phyloP scores from a whole-genome alignment of 768 basidiomycete species.

The Dacryopinax spathularia region DNA sequence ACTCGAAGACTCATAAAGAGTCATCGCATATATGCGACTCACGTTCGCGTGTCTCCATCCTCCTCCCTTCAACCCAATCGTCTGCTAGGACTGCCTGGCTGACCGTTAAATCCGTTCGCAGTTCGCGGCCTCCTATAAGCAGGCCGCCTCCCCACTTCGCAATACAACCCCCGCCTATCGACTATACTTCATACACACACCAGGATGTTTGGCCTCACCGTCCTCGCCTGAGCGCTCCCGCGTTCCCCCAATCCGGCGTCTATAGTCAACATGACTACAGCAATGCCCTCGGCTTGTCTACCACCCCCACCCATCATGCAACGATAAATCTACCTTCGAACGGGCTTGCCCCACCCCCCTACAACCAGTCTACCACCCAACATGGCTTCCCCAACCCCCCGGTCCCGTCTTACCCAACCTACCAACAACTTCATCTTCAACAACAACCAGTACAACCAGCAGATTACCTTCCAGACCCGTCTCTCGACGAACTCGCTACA shows the following conservation, averaged over 20 bases:
- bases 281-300: constrained; percentile 1
- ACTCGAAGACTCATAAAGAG: not conserved
- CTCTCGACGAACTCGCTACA: not conserved
- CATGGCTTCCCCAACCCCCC: constrained; percentile 2
- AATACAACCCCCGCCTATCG: not conserved
- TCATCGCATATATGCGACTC: constrained; percentile 2
- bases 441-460: not conserved
- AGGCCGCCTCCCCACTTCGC: not conserved
- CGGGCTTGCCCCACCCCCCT: not conserved
- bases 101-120: not conserved
- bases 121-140: constrained; percentile 3
- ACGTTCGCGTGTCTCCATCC: not conserved
- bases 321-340: not conserved
- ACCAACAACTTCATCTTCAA: not conserved
- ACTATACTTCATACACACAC: not conserved
- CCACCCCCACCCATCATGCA: not conserved
- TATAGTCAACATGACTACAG: constrained; percentile 3
- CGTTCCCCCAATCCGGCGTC: not conserved
- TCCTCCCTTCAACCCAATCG: not conserved
- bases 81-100: not conserved
- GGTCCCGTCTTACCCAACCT: not conserved
- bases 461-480: too few relatives aligned
- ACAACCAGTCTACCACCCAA: not conserved
- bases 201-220: not conserved
- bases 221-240: not conserved